Percentiles rank a stretch among this genome's conserved stretches.
phyloP scores from a whole-genome alignment of 2,329 filamentous ascomycete species.

The Elsinoe arachidis region DNA sequence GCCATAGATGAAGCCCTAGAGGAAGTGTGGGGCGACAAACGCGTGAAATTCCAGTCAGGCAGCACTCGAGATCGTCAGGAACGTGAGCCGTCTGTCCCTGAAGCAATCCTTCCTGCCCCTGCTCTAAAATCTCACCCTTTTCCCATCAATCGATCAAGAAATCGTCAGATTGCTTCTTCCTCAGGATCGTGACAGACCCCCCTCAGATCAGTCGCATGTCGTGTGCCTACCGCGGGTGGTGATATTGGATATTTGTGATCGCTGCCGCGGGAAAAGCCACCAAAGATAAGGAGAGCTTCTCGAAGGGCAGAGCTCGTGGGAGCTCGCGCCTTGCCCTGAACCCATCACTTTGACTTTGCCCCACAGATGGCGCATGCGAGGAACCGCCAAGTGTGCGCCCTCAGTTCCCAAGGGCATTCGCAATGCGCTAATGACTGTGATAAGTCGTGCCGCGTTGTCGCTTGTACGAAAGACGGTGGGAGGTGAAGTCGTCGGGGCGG shows the following conservation, averaged over 20 bases:
- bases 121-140: neutral
- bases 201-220: neutral
- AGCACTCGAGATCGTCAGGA: slow-evolving; percentile 1
- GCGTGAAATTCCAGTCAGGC: no score
- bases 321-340: neutral
- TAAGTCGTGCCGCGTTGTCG: no score
- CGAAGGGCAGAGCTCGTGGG: neutral
- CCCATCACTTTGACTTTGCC: neutral
- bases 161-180: neutral
- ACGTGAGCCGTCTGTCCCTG: neutral
- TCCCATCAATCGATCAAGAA: neutral
- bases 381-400: neutral
- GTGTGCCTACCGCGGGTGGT: neutral
- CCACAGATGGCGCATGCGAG: neutral
- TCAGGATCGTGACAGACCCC: neutral
- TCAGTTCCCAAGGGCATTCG: neutral
- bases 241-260: slow-evolving; percentile 1
- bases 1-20: no score
- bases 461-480: no score
- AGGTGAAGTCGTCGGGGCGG: neutral
- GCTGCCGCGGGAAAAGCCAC: neutral
- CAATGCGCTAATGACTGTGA: neutral
- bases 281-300: slow-evolving; percentile 9
- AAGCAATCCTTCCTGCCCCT: no score
- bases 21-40: no score